phyloP scores from a whole-genome alignment of 2,329 filamentous ascomycete genomes.

The Trichoderma atroviride region DNA sequence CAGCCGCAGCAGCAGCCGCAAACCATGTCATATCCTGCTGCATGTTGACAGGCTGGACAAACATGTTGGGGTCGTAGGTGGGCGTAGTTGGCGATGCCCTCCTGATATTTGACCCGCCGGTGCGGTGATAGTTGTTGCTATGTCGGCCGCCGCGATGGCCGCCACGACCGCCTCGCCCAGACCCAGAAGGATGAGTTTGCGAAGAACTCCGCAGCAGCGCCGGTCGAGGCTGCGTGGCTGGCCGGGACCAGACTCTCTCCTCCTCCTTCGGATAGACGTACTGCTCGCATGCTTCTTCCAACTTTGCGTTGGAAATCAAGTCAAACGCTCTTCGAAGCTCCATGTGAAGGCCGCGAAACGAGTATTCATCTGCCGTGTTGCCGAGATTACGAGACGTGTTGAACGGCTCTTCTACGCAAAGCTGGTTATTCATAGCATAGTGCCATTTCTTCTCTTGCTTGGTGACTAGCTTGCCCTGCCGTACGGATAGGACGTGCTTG shows the following conservation, averaged over 20 bases:
- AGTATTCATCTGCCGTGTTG: slow-evolving; percentile 94
- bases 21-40: slow-evolving; percentile 56
- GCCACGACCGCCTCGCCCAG: slow-evolving; percentile 52
- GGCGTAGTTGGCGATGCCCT: slow-evolving; percentile 57
- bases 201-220: slow-evolving; percentile 64
- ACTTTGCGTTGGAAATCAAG: slow-evolving; percentile 73
- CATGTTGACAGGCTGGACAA: slow-evolving; percentile 48
- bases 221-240: slow-evolving; percentile 56
- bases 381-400: slow-evolving; percentile 86
- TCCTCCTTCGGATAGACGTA: slow-evolving; percentile 88
- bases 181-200: slow-evolving; percentile 53
- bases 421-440: slow-evolving; percentile 73
- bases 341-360: slow-evolving; percentile 86
- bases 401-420: slow-evolving; percentile 97
- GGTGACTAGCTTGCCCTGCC: slow-evolving; percentile 74
- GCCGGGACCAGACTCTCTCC: slow-evolving; percentile 61
- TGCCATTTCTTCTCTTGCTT: slow-evolving; percentile 91
- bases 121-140: slow-evolving; percentile 41
- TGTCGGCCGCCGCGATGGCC: slow-evolving; percentile 55
- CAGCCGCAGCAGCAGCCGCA: slow-evolving; percentile 32
- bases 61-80: slow-evolving; percentile 54
- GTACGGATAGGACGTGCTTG: slow-evolving; percentile 79
- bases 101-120: slow-evolving; percentile 50
- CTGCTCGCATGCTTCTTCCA: slow-evolving; percentile 83
- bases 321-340: slow-evolving; percentile 90